Base-by-base conservation (phyloP, 371 early-diverging fungal genomes). In the Umbelopsis sp. region DNA sequence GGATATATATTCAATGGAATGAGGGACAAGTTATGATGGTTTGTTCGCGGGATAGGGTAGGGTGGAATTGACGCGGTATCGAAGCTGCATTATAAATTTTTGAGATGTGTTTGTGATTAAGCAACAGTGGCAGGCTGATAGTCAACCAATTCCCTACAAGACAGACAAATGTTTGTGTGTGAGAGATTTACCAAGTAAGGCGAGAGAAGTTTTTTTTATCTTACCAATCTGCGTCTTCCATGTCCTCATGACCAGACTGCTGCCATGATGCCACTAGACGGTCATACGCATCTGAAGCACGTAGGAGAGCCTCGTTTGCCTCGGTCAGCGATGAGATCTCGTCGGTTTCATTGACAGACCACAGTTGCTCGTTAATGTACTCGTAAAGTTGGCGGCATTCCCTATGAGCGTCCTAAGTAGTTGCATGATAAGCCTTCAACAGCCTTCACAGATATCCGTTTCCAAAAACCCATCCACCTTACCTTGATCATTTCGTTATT, bases 321-420 rank as follows among this genome's bases (percentile, higher is more conserved):
- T 63, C 29, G 66, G 77, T 76, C 24, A 80, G 46, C 44, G 74
- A 63, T 16, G 70, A 66, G 20, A 80, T 73, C 11, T 66, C 68
- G 14, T 83, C 83, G 22, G 68, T 67, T 44, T 83, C 83, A 10
- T 69, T 65, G 7, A 72, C 76, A 12, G 74, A 69, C 83, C 83
- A 83, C 29, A 83, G 70, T 37, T 79, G 75, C 44, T 83, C 83
- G 14, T 79, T 74, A 10, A 83, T 75, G 62, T 71, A 76, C 3
- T 80, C 80, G 35, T 68, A 75, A 22, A 80, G 48, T 24, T 78
- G 71, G 9, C 76, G 24, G 32, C 83, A 83, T 65, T 79, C 81
- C 14, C 67, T 44, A 45, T 83, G 80, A 4, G 78, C 69, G 41
- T 83, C 83, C 80, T 80, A 51, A 11, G 25, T 38, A n/a, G 7